Base-by-base conservation (phyloP, 1,284 basidiomycete genomes). In the Pyrrhoderma lamaoense region DNA sequence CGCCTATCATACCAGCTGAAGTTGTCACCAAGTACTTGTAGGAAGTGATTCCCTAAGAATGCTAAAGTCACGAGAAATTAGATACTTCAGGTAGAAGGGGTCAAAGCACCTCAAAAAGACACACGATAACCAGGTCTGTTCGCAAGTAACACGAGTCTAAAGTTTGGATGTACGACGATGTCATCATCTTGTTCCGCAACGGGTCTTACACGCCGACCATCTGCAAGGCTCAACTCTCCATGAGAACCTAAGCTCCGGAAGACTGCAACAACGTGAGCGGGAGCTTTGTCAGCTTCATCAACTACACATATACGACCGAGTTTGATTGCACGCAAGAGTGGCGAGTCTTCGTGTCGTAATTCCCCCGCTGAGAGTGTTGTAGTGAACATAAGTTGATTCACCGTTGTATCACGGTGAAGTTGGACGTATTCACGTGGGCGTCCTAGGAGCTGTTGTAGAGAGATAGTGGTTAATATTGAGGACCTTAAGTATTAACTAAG, bases 51-150 rank as follows among this genome's bases (percentile, higher is more conserved):
- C 1, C 80, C 80, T 22, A 84, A 67, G 73, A 84, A 84, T 0
- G 81, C 80, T 83, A 51, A 36, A 36, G 27, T 8, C n/a, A 31
- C 11, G 9, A 42, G 21, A 36, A 14, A 22, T 45, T 8, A 23
- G 25, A 11, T 11, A 18, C 23, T 23, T 37, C 11, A 45, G 47
- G 34, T 25, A 48, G 53, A n/a, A n/a, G n/a, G n/a, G n/a, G n/a
- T n/a, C n/a, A n/a, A n/a, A n/a, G n/a, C n/a, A n/a, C n/a, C n/a
- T n/a, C n/a, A 16, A 45, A 19, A 16, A 13, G 0, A 70, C 83
- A 59, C 59, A 87, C 85, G 79, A 70, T 88, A 89, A 13, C 85
- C 85, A 22, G 83, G 80, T 8, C 80, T 65, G 60, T 84, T 84
- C 1, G 80, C 81, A 37, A 84, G 65, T n/a, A 83, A 62, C 36